Evolutionary conservation across 1,284 basidiomycete species (phyloP).

Genomic region (Schizophyllum amplum): DNA sequence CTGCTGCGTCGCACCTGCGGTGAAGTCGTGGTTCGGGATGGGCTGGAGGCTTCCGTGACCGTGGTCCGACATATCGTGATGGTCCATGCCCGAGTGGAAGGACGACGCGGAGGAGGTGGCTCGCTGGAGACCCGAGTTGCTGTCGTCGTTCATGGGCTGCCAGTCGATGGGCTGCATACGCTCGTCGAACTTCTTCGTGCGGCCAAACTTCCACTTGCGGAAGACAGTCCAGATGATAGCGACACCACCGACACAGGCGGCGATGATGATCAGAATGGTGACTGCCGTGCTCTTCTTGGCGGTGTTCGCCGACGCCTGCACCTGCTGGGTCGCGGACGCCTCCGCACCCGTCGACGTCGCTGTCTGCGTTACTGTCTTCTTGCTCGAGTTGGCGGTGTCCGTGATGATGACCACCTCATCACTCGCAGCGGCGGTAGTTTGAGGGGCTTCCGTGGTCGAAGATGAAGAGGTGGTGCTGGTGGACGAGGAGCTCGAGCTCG

Average conservation of each 20-base stretch:
- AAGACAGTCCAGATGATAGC: slow-evolving; percentile 79
- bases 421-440: slow-evolving; percentile 6
- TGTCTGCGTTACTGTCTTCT: slow-evolving; percentile 10
- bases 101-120: slow-evolving; percentile 54
- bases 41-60: slow-evolving; percentile 26
- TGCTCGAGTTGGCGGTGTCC: slow-evolving; percentile 10
- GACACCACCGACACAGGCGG: slow-evolving; percentile 56
- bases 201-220: slow-evolving; percentile 86
- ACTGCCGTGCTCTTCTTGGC: slow-evolving; percentile 58
- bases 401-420: slow-evolving; percentile 8
- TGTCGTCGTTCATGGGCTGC: slow-evolving; percentile 51
- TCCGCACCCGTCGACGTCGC: slow-evolving; percentile 19
- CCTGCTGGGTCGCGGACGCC: slow-evolving; percentile 16
- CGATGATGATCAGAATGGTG: slow-evolving; percentile 67
- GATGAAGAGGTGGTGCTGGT: neutral
- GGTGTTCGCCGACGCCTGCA: slow-evolving; percentile 23
- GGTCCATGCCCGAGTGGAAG: slow-evolving; percentile 48
- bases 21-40: slow-evolving; percentile 70
- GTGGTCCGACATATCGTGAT: slow-evolving; percentile 25
- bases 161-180: slow-evolving; percentile 81
- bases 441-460: slow-evolving; percentile 1
- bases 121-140: slow-evolving; percentile 36
- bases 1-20: slow-evolving; percentile 48
- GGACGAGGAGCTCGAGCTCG: slow-evolving; percentile 18
- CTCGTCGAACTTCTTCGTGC: slow-evolving; percentile 72